These are phyloP conservation scores for Citeromyces matritensis DNA, from an alignment of 805 yeast genomes.

Conservation along the genomic window DNA sequence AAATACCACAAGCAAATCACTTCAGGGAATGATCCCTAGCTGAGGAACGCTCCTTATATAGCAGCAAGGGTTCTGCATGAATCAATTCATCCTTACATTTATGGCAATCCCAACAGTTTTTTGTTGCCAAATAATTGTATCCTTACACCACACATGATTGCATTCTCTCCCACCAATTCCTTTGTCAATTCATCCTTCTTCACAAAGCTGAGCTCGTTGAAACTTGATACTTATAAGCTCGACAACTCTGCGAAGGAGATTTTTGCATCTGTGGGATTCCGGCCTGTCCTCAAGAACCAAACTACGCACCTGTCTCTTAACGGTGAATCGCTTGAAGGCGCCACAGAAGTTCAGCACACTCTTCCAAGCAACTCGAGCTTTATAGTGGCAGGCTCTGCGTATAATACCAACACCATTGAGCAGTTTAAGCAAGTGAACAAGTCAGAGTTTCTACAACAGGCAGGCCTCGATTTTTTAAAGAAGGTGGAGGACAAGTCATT, in stretches of 20 bases:
- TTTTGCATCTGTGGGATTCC: constrained; percentile 20
- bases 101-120: too few relatives aligned
- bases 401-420: constrained; percentile 72
- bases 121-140: too few relatives aligned
- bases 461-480: constrained; percentile 4
- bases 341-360: not conserved
- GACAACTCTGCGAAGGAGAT: constrained; percentile 30
- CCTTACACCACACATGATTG: too few relatives aligned
- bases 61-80: too few relatives aligned
- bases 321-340: constrained; percentile 15
- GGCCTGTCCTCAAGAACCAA: constrained; percentile 13
- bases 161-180: constrained; percentile 40
- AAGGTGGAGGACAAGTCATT: constrained; percentile 17
- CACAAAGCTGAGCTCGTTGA: constrained; percentile 53
- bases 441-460: constrained; percentile 23
- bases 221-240: constrained; percentile 60
- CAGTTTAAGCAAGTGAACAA: constrained; percentile 68
- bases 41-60: too few relatives aligned
- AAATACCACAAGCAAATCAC: too few relatives aligned
- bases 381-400: constrained; percentile 17
- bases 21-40: too few relatives aligned
- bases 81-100: too few relatives aligned
- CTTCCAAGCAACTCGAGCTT: constrained; percentile 7
- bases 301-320: constrained; percentile 14
- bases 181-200: constrained; percentile 84